Percentiles rank a stretch among this genome's conserved stretches.
These are phyloP conservation scores for Wickerhamiella parazyma DNA, from an alignment of 805 yeast genomes.

Conservation along the genomic window DNA sequence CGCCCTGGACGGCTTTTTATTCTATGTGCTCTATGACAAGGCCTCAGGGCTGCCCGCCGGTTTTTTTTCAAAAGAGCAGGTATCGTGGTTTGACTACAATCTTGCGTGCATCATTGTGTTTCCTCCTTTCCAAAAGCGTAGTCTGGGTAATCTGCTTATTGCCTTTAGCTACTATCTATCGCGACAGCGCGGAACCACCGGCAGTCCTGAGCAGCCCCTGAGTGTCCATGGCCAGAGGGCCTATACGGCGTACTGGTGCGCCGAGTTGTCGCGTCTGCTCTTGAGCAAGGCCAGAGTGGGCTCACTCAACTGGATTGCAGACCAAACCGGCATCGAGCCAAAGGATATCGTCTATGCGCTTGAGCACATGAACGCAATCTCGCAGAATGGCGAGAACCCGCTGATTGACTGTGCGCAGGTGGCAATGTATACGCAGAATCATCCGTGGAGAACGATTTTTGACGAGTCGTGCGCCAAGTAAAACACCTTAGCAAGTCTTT, in stretches of 20 bases:
- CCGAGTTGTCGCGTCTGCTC: slow-evolving; percentile 28
- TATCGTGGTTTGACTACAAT: slow-evolving; percentile 63
- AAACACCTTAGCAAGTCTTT: background rate
- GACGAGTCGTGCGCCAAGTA: slow-evolving; percentile 1
- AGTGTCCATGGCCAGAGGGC: slow-evolving; percentile 68
- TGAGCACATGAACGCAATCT: slow-evolving; percentile 21
- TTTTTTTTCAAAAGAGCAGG: slow-evolving; percentile 75
- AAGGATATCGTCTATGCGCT: slow-evolving; percentile 26
- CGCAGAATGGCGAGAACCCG: background rate
- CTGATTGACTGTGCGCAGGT: slow-evolving; percentile 2
- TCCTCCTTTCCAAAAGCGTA: slow-evolving; percentile 79
- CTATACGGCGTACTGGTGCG: slow-evolving; percentile 67
- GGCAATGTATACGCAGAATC: background rate
- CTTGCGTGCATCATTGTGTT: slow-evolving; percentile 82
- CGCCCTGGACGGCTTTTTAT: slow-evolving; percentile 64
- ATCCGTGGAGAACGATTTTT: background rate
- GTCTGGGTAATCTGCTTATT: slow-evolving; percentile 65
- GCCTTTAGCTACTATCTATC: slow-evolving; percentile 75
- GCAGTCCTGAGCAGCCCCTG: slow-evolving; percentile 89
- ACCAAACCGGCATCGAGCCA: slow-evolving; percentile 25
- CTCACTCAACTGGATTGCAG: slow-evolving; percentile 21
- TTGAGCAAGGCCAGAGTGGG: slow-evolving; percentile 8
- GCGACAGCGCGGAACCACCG: slow-evolving; percentile 41
- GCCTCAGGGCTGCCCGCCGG: slow-evolving; percentile 49
- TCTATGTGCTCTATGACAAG: slow-evolving; percentile 39